Evolutionary conservation across 768 basidiomycete genomes (phyloP).

Genomic region (Phlebiopsis flavidoalba): DNA sequence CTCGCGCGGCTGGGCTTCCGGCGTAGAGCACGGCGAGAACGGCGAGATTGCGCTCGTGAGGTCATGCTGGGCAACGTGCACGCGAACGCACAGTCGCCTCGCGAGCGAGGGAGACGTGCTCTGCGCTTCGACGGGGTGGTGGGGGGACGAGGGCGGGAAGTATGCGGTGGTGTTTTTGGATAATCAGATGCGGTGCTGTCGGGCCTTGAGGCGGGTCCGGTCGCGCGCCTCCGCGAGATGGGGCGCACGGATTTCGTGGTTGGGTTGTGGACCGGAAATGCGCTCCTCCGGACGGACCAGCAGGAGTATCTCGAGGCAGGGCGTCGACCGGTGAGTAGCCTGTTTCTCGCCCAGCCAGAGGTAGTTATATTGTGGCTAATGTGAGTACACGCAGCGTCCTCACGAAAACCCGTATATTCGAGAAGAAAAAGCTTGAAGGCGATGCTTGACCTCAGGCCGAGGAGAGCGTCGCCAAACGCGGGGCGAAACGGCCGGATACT

Average conservation of each 20-base stretch:
- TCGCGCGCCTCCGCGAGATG: conserved; percentile 57
- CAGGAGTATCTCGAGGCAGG: conserved; percentile 70
- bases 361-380: too few species aligned
- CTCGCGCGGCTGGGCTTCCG: conserved; percentile 71
- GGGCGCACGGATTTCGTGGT: conserved; percentile 74
- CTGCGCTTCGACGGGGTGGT: too few species aligned
- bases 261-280: conserved; percentile 52
- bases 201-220: conserved; percentile 62
- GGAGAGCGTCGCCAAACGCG: conserved; percentile 32
- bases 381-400: conserved; percentile 51
- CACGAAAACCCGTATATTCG: conserved; percentile 71
- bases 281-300: conserved; percentile 52
- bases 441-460: conserved; percentile 38
- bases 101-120: too few species aligned
- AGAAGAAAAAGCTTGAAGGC: conserved; percentile 43
- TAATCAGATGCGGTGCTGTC: conserved; percentile 83
- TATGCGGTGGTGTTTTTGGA: conserved; percentile 51
- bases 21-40: conserved; percentile 77
- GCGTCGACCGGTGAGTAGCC: conserved; percentile 60
- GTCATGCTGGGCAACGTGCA: conserved; percentile 49
- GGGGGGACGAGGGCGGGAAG: conserved; percentile 12
- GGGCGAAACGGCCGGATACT: too few species aligned
- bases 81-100: too few species aligned
- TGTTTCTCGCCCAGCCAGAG: not conserved
- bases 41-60: conserved; percentile 72